These are phyloP conservation scores for Venturia pyrina DNA, from an alignment of 2,329 filamentous ascomycete genomes.

Conservation along the genomic window DNA sequence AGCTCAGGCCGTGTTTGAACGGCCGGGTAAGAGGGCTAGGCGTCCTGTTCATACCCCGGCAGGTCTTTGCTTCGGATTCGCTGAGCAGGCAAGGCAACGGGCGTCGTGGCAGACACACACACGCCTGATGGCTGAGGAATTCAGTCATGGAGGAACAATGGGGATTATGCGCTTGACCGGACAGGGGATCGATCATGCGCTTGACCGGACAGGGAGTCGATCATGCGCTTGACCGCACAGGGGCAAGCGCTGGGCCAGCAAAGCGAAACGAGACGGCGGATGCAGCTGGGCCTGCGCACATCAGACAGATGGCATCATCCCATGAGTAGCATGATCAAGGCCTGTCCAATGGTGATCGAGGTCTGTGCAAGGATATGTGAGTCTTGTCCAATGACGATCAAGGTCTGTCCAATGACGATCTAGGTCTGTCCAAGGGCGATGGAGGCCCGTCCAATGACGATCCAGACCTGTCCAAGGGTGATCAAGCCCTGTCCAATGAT, in stretches of 20 bases:
- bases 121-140: neutral
- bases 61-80: constrained; percentile 1
- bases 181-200: neutral
- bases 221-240: neutral
- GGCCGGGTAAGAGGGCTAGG: neutral
- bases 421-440: too few relatives aligned
- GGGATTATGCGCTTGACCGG: neutral
- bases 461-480: too few relatives aligned
- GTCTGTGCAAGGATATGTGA: too few relatives aligned
- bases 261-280: constrained; percentile 7
- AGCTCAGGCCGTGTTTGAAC: neutral
- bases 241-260: neutral
- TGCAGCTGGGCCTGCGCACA: neutral
- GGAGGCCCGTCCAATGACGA: too few relatives aligned
- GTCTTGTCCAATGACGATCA: too few relatives aligned
- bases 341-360: too few relatives aligned
- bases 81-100: neutral
- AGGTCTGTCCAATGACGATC: too few relatives aligned
- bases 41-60: neutral
- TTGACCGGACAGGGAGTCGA: neutral
- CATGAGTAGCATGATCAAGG: too few relatives aligned
- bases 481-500: too few relatives aligned
- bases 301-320: neutral
- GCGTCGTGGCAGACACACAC: neutral
- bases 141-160: too few relatives aligned